Base-by-base conservation (phyloP, 345 rosid species). In the Punica granatum region DNA sequence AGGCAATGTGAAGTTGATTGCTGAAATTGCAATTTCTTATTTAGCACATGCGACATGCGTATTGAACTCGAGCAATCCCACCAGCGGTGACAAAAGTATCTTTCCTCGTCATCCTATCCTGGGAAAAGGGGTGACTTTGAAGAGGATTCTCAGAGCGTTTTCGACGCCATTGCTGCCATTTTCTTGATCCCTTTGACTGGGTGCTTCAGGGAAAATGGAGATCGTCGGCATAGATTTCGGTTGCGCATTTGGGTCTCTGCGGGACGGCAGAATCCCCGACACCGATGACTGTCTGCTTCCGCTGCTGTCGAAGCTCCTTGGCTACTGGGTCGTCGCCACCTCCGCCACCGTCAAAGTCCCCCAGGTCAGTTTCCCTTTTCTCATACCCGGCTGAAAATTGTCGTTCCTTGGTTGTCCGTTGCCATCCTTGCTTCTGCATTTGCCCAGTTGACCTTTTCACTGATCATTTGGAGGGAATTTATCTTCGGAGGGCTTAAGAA, bases 291-390 rank as follows among this genome's bases (percentile, higher is more conserved):
- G 97, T 54, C 74, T 93, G 72, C 87, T 93, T 48, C 95, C 96
- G n/a, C 83, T 93, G 33, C 79, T 93, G 65, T 93, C 99, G n/a
- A 93, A 90, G 79, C 85, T 93, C 67, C 96, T 93, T 18, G 99
- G 99, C 72, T 90, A 93, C 70, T 75, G 75, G 77, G 89, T 93
- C 82, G 95, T 93, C 43, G 92, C 91, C 63, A 90, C 91, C 73
- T 94, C 97, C 74, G 88, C 95, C 82, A 88, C 96, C 69, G 97
- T 94, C 80, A 94, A 94, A 68, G 82, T 94, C 71, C 99, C 99
- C 51, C 96, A 90, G 96, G 92, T 84, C 61, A 26, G 11, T 43
- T 51, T 49, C 36, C 9, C 64, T 46, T 30, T 28, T 25, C 36
- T 39, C 34, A 25, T 16, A 42, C 62, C 60, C 41, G 7, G 0